These are phyloP conservation scores for Aspergillus udagawae DNA, from an alignment of 2,329 filamentous ascomycete species.

Conservation along the genomic window DNA sequence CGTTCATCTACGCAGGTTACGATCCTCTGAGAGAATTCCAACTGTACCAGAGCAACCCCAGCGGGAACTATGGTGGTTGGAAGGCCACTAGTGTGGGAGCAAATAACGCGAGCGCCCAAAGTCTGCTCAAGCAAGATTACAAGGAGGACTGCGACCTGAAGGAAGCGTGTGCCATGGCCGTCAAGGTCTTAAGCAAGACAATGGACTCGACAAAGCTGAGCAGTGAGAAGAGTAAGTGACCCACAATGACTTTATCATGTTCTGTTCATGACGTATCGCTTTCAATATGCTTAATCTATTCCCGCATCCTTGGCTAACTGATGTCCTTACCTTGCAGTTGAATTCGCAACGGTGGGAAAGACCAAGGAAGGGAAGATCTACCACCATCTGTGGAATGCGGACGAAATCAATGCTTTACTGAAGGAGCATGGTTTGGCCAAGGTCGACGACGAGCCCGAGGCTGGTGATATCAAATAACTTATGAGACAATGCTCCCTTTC, in stretches of 20 bases:
- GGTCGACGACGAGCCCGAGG: conserved; percentile 65
- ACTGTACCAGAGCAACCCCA: conserved; percentile 98
- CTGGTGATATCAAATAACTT: conserved; percentile 41
- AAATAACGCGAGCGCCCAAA: conserved; percentile 97
- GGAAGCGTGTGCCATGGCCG: conserved; percentile 94
- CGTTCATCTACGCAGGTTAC: conserved; percentile 99
- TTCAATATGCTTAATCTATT: not conserved
- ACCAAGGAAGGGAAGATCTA: conserved; percentile 96
- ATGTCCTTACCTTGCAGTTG: conserved; percentile 56
- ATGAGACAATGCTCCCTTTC: conserved; percentile 21
- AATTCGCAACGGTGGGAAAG: conserved; percentile 96
- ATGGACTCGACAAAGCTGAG: conserved; percentile 99
- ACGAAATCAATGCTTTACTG: conserved; percentile 90
- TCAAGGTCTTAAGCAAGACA: conserved; percentile 99
- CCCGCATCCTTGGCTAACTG: conserved; percentile 10
- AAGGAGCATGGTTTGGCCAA: conserved; percentile 96
- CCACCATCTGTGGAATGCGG: conserved; percentile 93
- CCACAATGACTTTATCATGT: not conserved
- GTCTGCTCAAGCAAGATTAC: conserved; percentile 97
- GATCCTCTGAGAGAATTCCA: conserved; percentile 96
- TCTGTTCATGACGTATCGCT: not conserved
- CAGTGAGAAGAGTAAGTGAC: conserved; percentile 89
- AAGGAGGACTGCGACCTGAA: conserved; percentile 96
- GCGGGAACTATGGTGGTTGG: conserved; percentile 98
- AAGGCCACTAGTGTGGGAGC: conserved; percentile 97